Base-by-base conservation (phyloP, 345 rosid species). In the Ceriops tagal region DNA sequence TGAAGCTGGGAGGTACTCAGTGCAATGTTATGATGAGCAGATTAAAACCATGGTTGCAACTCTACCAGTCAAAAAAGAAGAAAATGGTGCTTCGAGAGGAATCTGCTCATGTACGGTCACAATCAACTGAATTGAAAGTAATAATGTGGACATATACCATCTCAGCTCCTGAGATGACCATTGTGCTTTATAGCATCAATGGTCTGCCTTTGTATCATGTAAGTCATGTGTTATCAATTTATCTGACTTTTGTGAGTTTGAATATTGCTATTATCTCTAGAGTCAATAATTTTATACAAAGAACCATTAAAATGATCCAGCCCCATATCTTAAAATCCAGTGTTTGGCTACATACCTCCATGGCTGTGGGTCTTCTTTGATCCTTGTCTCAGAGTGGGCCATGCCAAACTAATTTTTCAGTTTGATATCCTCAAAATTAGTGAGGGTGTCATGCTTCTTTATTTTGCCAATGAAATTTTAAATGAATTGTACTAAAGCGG, bases 111-210 rank as follows among this genome's bases (percentile, higher is more conserved):
- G 78, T 69, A 67, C 90, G 76, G 80, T 73, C 88, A 59, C 83
- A 78, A 73, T 74, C 86, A 16, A 66, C 82, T 39, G 91, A 84
- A 68, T 72, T 77, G 32, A 86, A 90, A 80, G 79, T 77, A 72
- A 72, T 95, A 34, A 83, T 88, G 87, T 95, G 99, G 99, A 92
- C 99, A 22, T 80, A 93, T 80, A 92, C 96, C 73, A 81, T 88
- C 70, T 88, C 99, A 58, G 99, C 99, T 65, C 99, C 99, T 71
- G 99, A 95, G 82, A 87, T 95, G 96, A 87, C 90, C 58, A 51
- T 86, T 74, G 83, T 90, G 78, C 83, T 95, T 10, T 84, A 84
- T 70, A 80, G 85, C 70, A 64, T 85, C 78, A 74, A 73, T 39
- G 92, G 82, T 69, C 66, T 72, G 58, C 92, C 98, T 1, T 59